Percentiles rank a stretch among this genome's conserved stretches.
phyloP scores from a whole-genome alignment of 768 basidiomycete species.

The Tricholoma terreum region DNA sequence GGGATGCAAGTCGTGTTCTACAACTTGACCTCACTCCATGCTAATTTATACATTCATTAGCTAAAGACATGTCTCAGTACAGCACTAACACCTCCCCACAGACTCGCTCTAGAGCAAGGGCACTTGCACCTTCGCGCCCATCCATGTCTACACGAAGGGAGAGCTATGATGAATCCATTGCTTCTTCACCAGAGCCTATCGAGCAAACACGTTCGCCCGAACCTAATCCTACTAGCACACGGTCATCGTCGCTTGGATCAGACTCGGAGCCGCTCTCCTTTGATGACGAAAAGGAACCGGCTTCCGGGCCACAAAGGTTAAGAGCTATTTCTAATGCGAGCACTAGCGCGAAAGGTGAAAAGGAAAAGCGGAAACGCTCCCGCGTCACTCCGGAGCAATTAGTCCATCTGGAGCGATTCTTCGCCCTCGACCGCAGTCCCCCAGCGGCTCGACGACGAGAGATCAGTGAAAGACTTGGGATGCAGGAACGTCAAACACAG shows the following conservation, averaged over 20 bases:
- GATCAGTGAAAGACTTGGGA: constrained; percentile 70
- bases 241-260: constrained; percentile 9
- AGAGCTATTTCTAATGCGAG: constrained; percentile 28
- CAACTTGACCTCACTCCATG: not conserved
- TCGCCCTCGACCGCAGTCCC: constrained; percentile 66
- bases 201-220: constrained; percentile 19
- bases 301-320: constrained; percentile 34
- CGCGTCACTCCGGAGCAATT: constrained; percentile 81
- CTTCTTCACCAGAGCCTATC: constrained; percentile 20
- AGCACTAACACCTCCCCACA: constrained; percentile 9
- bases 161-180: constrained; percentile 17
- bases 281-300: constrained; percentile 32
- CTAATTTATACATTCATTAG: constrained; percentile 11
- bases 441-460: constrained; percentile 68
- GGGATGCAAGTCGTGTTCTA: constrained; percentile 19
- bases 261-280: constrained; percentile 18
- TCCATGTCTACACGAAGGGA: constrained; percentile 6
- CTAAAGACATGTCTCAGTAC: constrained; percentile 28
- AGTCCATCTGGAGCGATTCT: constrained; percentile 69
- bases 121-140: not conserved
- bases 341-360: constrained; percentile 32
- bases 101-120: not conserved
- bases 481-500: constrained; percentile 86
- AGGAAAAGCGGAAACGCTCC: constrained; percentile 69
- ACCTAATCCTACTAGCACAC: not conserved